phyloP scores from a whole-genome alignment of 2,329 filamentous ascomycete genomes.

The Arthroderma sp. region DNA sequence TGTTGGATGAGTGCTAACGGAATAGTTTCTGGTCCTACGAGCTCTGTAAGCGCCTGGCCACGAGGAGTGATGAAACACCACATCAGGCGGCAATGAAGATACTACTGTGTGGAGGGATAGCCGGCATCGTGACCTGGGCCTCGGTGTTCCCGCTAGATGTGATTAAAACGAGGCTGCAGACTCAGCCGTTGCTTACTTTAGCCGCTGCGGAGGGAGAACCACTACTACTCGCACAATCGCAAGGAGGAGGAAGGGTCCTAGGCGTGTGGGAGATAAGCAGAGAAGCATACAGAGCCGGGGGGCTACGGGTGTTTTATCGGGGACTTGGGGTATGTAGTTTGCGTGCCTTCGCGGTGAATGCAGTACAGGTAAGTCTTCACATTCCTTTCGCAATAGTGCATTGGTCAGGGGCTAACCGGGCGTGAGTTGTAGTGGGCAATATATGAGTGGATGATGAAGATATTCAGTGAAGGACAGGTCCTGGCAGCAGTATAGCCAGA shows the following conservation, averaged over 20 bases:
- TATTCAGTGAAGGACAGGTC: neutral
- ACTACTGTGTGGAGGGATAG: constrained; percentile 72
- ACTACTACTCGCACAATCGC: constrained; percentile 15
- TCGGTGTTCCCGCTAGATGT: constrained; percentile 87
- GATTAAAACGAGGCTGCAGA: constrained; percentile 84
- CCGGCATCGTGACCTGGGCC: constrained; percentile 77
- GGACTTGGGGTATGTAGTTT: constrained; percentile 71
- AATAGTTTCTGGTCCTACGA: constrained; percentile 78
- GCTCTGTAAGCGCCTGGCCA: constrained; percentile 51
- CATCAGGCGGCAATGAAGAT: constrained; percentile 48
- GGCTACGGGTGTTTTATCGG: constrained; percentile 54
- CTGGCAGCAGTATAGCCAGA: neutral
- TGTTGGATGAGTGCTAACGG: neutral
- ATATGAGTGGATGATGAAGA: constrained; percentile 74
- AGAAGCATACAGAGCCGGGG: constrained; percentile 53
- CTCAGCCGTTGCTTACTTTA: constrained; percentile 39
- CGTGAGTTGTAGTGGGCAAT: constrained; percentile 58
- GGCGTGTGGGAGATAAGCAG: constrained; percentile 53
- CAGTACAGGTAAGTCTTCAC: constrained; percentile 47
- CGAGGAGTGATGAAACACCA: constrained; percentile 35
- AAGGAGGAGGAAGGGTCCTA: constrained; percentile 21
- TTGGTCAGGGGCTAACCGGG: constrained; percentile 7
- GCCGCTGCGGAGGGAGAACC: constrained; percentile 17
- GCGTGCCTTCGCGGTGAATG: constrained; percentile 84
- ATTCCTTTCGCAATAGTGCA: neutral